phyloP scores from a whole-genome alignment of 129 eudicot species.

The Sambucus nigra region DNA sequence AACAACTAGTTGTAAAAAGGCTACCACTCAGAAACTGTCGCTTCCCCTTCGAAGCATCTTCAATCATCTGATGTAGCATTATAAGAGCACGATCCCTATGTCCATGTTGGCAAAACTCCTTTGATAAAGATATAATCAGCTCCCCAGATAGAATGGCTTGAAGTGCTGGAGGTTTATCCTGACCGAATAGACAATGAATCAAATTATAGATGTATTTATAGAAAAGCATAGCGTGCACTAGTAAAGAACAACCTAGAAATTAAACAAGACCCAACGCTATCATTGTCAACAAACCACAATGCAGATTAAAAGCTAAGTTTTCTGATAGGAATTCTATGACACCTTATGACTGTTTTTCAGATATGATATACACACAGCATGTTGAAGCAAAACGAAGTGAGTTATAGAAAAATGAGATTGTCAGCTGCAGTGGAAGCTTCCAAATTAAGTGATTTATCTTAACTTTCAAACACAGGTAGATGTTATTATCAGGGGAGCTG shows the following conservation, averaged over 20 bases:
- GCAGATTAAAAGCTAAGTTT: no score
- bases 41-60: conserved; percentile 97
- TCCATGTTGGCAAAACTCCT: conserved; percentile 62
- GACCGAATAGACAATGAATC: conserved; percentile 3
- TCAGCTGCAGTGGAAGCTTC: no score
- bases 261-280: no score
- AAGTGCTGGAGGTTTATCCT: conserved; percentile 76
- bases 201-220: neutral
- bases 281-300: neutral
- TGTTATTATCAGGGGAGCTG: no score
- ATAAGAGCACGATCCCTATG: conserved; percentile 93
- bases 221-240: neutral
- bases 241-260: no score
- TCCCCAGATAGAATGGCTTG: conserved; percentile 83
- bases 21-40: conserved; percentile 93
- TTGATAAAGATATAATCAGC: conserved; percentile 35
- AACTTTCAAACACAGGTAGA: no score
- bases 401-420: no score
- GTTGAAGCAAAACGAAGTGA: no score
- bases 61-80: conserved; percentile 96
- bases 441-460: no score
- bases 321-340: no score
- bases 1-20: conserved; percentile 1
- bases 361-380: no score
- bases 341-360: no score